phyloP scores from a whole-genome alignment of 78 protist genomes.

The Tieghemostelium lacteum region DNA sequence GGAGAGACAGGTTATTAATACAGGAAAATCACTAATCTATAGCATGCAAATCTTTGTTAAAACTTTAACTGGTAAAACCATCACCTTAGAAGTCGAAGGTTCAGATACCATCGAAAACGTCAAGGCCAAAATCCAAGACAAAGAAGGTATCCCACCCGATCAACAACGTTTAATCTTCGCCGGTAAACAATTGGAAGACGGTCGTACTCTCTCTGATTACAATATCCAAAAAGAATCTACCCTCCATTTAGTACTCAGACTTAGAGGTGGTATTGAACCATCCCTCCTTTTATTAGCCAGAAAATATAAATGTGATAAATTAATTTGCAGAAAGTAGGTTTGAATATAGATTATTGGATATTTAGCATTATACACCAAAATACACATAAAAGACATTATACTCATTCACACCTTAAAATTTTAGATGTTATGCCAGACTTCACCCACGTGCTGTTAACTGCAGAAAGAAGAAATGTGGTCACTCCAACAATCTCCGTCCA shows the following conservation, averaged over 20 bases:
- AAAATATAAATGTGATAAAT: conserved; percentile 98
- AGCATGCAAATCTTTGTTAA: conserved; percentile 97
- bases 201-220: conserved; percentile 98
- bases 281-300: conserved; percentile 97
- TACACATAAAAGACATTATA: neutral
- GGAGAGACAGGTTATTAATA: neutral
- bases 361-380: too few species aligned
- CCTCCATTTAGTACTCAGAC: conserved; percentile 97
- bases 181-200: conserved; percentile 99
- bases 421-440: conserved; percentile 99
- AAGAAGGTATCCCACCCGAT: conserved; percentile 99
- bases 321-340: conserved; percentile 97
- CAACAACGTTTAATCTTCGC: conserved; percentile 99
- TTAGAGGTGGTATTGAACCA: conserved; percentile 99
- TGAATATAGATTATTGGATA: neutral
- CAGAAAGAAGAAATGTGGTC: conserved; percentile 99
- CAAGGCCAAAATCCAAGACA: conserved; percentile 98
- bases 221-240: conserved; percentile 99
- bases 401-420: neutral
- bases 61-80: conserved; percentile 99
- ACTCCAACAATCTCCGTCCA: conserved; percentile 98
- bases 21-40: neutral
- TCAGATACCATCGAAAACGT: conserved; percentile 98
- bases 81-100: conserved; percentile 98
- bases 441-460: conserved; percentile 99